Base-by-base conservation (phyloP, 163 green algal genomes). In the Prototheca cutis region DNA sequence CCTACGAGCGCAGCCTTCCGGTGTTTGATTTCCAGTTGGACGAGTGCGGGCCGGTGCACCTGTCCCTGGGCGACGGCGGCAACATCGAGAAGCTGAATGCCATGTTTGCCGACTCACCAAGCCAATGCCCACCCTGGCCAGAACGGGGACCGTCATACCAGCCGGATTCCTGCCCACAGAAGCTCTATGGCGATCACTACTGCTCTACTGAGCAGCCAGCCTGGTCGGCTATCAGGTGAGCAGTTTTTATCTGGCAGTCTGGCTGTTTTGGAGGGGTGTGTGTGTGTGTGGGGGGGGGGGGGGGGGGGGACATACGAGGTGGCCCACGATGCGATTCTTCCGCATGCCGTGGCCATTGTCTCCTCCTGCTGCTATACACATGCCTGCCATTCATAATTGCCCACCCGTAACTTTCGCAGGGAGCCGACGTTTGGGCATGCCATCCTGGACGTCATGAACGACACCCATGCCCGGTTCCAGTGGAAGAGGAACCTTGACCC, bases 1-100 rank as follows among this genome's bases (percentile, higher is more conserved):
- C 77, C 10, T 92, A 90, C 61, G 84, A 92, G 71, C 72, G 84
- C 31, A 75, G 67, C 19, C 61, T 77, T 58, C 65, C 61, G 1
- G 42, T 67, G 32, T 53, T 59, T 53, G 73, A 74, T n/a, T 74
- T 66, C 61, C 55, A 39, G 36, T 10, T 45, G 0, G 42, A 81
- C 60, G 55, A 40, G 6, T 81, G 73, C 60, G 77, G 62, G 0
- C 55, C 66, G 6, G 64, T 74, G 8, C 66, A 84, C 68, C 61
- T 81, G 45, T 63, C 49, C 23, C 73, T 88, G 32, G 83, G 82
- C 3, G 82, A 89, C 56, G 80, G 82, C 31, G 83, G 81, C 52
- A 91, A 90, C 70, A 59, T 82, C 21, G 83, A 87, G 63, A 56
- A 56, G 49, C 49, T 56, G 18, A 25, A 56, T 32, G 49, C 49